A percentile compares a stretch with the other conserved stretches of the same genome.
Evolutionary conservation across 768 basidiomycete genomes (phyloP).

Genomic region (Panus rudis): DNA sequence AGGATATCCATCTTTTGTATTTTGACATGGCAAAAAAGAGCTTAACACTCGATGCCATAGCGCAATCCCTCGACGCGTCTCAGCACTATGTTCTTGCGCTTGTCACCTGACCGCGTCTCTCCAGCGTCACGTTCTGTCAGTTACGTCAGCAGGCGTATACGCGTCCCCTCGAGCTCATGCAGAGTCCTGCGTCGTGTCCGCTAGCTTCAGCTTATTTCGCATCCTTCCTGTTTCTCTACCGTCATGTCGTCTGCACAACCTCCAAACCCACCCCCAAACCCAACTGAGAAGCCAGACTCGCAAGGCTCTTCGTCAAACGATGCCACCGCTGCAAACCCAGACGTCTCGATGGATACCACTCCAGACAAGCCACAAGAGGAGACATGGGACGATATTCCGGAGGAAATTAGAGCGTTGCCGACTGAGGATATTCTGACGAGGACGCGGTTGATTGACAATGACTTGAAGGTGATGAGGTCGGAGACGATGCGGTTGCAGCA

Average conservation of each 20-base stretch:
- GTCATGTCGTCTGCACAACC: conserved; percentile 53
- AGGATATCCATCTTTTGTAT: too few relatives aligned
- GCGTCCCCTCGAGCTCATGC: conserved; percentile 1
- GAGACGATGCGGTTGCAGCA: conserved; percentile 89
- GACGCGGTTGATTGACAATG: conserved; percentile 92
- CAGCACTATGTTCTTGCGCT: too few relatives aligned
- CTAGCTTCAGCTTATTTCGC: conserved; percentile 1
- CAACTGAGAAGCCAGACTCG: conserved; percentile 46
- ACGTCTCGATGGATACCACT: conserved; percentile 62
- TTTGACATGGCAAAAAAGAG: too few relatives aligned
- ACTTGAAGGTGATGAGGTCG: conserved; percentile 95
- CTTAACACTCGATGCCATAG: too few relatives aligned
- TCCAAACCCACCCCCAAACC: conserved; percentile 31
- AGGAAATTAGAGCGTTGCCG: conserved; percentile 68
- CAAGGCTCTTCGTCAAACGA: conserved; percentile 25
- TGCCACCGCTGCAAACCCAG: conserved; percentile 20
- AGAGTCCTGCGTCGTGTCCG: too few relatives aligned
- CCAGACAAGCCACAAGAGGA: conserved; percentile 69
- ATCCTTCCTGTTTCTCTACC: conserved; percentile 7
- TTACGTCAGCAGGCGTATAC: too few relatives aligned
- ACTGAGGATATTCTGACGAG: conserved; percentile 88
- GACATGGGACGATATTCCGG: conserved; percentile 87
- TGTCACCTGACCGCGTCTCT: too few relatives aligned
- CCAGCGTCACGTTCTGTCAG: too few relatives aligned
- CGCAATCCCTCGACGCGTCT: too few relatives aligned